Evolutionary conservation across 2,329 filamentous ascomycete species (phyloP).

Genomic region (Endothia cerciana): DNA sequence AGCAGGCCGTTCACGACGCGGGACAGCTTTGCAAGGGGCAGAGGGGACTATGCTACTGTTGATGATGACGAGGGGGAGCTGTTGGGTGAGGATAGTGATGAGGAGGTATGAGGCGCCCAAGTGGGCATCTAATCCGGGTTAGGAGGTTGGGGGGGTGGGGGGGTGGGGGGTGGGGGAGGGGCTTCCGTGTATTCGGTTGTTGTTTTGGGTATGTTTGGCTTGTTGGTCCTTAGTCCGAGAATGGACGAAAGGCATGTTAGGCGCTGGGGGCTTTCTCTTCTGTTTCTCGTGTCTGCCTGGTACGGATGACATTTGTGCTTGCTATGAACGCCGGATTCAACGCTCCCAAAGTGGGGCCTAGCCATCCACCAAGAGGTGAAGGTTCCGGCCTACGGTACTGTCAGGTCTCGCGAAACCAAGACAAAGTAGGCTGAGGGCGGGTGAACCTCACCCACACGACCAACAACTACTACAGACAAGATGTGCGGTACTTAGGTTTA

Average conservation of each 20-base stretch:
- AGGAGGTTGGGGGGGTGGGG: not conserved
- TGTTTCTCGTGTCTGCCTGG: not conserved
- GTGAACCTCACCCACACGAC: too few species aligned
- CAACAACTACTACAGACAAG: too few species aligned
- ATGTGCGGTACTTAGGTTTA: too few species aligned
- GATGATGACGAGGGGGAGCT: constrained; percentile 95
- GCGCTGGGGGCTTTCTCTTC: constrained; percentile 8
- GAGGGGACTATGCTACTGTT: constrained; percentile 85
- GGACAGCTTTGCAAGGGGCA: constrained; percentile 83
- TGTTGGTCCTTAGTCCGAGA: not conserved
- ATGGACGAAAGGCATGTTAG: constrained; percentile 13
- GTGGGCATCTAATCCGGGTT: not conserved
- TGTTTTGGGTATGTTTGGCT: not conserved
- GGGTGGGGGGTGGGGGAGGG: too few species aligned
- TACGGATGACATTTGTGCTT: too few species aligned
- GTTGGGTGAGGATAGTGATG: constrained; percentile 89
- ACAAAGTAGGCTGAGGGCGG: too few species aligned
- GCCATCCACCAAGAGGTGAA: too few species aligned
- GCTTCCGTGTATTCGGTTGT: not conserved
- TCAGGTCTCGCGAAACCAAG: too few species aligned
- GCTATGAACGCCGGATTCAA: not conserved
- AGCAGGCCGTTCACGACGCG: constrained; percentile 80
- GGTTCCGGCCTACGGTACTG: too few species aligned
- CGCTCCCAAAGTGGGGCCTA: too few species aligned
- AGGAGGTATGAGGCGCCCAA: constrained; percentile 66